Percentiles rank a stretch among this genome's conserved stretches.
Conservation (phyloP, 768 basidiomycete genomes). For the Solioccasus polychromus region DNA sequence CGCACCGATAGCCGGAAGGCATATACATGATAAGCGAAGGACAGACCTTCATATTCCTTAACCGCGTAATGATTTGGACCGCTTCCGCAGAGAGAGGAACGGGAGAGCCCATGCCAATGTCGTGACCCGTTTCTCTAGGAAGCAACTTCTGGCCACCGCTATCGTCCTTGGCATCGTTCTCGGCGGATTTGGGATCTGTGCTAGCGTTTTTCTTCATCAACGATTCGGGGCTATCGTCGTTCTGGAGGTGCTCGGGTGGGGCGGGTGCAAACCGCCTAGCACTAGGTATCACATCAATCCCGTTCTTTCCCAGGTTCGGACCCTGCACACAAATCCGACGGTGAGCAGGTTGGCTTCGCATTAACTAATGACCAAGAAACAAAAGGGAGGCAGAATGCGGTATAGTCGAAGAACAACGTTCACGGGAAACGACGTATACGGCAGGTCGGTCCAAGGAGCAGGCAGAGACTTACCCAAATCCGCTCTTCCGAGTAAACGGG, state of each 20-base stretch:
- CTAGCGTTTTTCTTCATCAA: constrained; percentile 15
- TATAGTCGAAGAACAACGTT: not conserved
- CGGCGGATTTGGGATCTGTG: not conserved
- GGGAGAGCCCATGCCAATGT: constrained; percentile 86
- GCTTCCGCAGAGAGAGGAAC: constrained; percentile 76
- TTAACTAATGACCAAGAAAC: not conserved
- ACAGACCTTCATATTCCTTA: constrained; percentile 80
- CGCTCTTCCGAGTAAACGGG: constrained; percentile 82
- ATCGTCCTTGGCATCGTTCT: not conserved
- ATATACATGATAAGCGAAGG: not conserved
- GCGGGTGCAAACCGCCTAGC: constrained; percentile 62
- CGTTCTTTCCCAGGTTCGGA: constrained; percentile 67
- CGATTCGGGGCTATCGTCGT: constrained; percentile 47
- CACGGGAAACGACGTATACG: not conserved
- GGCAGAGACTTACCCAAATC: constrained; percentile 60
- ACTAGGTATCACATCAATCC: constrained; percentile 73
- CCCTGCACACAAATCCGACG: constrained; percentile 45
- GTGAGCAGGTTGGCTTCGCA: too few species aligned
- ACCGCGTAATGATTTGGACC: constrained; percentile 69
- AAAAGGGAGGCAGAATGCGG: not conserved
- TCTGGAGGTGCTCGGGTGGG: constrained; percentile 40
- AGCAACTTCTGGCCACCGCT: constrained; percentile 46
- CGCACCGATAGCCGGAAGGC: not conserved
- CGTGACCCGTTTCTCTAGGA: constrained; percentile 82
- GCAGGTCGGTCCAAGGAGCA: not conserved